Evolutionary conservation across 805 yeast species (phyloP).

Genomic region (Jamesozyma gamospora): DNA sequence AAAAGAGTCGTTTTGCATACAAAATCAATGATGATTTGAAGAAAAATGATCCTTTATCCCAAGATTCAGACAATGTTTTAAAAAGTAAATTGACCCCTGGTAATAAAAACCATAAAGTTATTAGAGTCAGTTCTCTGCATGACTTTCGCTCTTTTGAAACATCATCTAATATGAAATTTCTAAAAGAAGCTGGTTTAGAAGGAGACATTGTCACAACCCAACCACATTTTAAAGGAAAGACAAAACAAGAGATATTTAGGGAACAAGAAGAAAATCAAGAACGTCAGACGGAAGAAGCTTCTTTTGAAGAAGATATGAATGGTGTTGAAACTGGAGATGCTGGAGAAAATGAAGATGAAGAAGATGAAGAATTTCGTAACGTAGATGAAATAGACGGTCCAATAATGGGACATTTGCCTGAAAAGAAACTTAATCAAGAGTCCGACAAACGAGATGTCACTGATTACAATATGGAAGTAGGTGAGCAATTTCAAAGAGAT

Average conservation of each 20-base stretch:
- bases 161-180: slow-evolving; percentile 3
- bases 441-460: slow-evolving; percentile 3
- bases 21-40: slow-evolving; percentile 1
- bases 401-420: slow-evolving; percentile 8
- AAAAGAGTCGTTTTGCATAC: no score
- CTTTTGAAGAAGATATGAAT: slow-evolving; percentile 1
- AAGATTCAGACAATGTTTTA: slow-evolving; percentile 19
- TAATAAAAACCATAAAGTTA: slow-evolving; percentile 10
- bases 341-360: slow-evolving; percentile 13
- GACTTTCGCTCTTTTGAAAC: background rate
- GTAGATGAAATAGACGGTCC: slow-evolving; percentile 32
- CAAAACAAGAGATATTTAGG: background rate
- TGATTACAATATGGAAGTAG: slow-evolving; percentile 30
- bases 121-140: background rate
- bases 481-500: slow-evolving; percentile 27
- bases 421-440: slow-evolving; percentile 3
- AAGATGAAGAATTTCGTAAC: slow-evolving; percentile 25
- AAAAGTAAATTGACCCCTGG: slow-evolving; percentile 16
- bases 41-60: slow-evolving; percentile 11
- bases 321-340: background rate
- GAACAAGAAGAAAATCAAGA: slow-evolving; percentile 7
- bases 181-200: slow-evolving; percentile 11
- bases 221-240: background rate
- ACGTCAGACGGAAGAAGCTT: background rate
- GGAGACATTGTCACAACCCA: slow-evolving; percentile 5